phyloP scores from a whole-genome alignment of 768 basidiomycete species.

The Lactarius akahatsu region DNA sequence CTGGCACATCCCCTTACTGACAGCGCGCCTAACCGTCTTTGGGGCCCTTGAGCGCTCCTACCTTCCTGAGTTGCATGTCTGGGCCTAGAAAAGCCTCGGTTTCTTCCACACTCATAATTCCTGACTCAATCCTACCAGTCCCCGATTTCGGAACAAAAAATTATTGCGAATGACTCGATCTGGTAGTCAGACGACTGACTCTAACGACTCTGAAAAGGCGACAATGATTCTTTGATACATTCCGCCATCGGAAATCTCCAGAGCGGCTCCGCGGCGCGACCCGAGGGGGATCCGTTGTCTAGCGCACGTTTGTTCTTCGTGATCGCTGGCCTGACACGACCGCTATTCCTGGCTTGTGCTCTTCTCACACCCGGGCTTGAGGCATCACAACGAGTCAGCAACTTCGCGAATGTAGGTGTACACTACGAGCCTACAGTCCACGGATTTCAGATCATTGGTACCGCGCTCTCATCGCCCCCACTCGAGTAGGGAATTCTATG shows the following conservation, averaged over 20 bases:
- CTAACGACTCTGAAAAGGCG: slow-evolving; percentile 1
- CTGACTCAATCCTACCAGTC: slow-evolving; percentile 5
- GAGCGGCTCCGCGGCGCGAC: slow-evolving; percentile 19
- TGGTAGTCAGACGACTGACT: slow-evolving; percentile 10
- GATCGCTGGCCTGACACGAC: slow-evolving; percentile 16
- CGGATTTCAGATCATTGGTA: slow-evolving; percentile 12
- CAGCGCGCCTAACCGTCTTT: slow-evolving; percentile 24
- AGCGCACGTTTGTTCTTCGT: slow-evolving; percentile 19
- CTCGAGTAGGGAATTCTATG: slow-evolving; percentile 18
- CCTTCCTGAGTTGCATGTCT: slow-evolving; percentile 4
- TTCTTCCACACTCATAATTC: slow-evolving; percentile 16
- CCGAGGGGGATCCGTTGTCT: slow-evolving; percentile 13
- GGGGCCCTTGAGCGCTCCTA: slow-evolving; percentile 22
- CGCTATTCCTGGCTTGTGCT: slow-evolving; percentile 18
- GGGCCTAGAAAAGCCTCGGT: slow-evolving; percentile 21
- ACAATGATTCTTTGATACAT: slow-evolving; percentile 9
- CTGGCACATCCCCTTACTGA: slow-evolving; percentile 17
- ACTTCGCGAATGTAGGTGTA: neutral
- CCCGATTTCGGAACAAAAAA: slow-evolving; percentile 10
- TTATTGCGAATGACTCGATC: slow-evolving; percentile 17
- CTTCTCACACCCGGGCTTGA: slow-evolving; percentile 17
- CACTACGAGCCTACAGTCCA: neutral
- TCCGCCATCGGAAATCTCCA: slow-evolving; percentile 13
- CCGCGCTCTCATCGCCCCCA: slow-evolving; percentile 9
- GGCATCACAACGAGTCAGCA: slow-evolving; percentile 2